phyloP scores from a whole-genome alignment of 768 basidiomycete species.

The Boletus coccyginus region DNA sequence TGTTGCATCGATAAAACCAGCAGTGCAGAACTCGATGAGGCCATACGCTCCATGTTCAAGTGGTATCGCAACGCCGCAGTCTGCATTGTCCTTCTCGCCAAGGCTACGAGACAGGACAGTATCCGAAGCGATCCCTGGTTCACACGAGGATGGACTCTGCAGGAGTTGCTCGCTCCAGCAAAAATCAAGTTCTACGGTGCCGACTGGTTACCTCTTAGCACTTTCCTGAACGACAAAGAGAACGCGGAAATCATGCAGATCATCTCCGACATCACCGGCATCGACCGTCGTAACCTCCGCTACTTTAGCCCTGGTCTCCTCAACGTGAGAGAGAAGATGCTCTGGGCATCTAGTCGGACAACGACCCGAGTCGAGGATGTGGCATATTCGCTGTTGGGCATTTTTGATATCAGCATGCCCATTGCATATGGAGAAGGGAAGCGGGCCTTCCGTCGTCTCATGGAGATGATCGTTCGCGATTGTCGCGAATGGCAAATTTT shows the following conservation, averaged over 20 bases:
- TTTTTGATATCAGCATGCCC: slow-evolving; percentile 22
- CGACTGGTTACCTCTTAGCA: slow-evolving; percentile 15
- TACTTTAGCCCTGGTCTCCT: slow-evolving; percentile 22
- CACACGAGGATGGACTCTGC: slow-evolving; percentile 17
- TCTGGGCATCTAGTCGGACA: slow-evolving; percentile 23
- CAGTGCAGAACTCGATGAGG: slow-evolving; percentile 30
- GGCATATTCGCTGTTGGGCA: slow-evolving; percentile 26
- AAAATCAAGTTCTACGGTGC: slow-evolving; percentile 19
- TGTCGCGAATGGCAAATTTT: slow-evolving; percentile 22
- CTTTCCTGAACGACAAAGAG: slow-evolving; percentile 18
- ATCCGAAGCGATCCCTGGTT: slow-evolving; percentile 25
- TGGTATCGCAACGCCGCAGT: slow-evolving; percentile 23
- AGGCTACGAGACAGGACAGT: neutral
- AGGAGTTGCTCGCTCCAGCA: slow-evolving; percentile 22
- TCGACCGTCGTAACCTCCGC: slow-evolving; percentile 9
- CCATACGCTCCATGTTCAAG: slow-evolving; percentile 28
- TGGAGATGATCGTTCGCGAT: slow-evolving; percentile 18
- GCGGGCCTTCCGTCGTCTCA: slow-evolving; percentile 24
- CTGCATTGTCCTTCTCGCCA: slow-evolving; percentile 20
- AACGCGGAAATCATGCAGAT: slow-evolving; percentile 9
- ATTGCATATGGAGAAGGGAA: slow-evolving; percentile 27
- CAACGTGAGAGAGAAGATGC: slow-evolving; percentile 19
- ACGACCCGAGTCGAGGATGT: slow-evolving; percentile 28
- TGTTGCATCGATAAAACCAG: slow-evolving; percentile 28
- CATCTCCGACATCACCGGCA: slow-evolving; percentile 12